Base-by-base conservation (phyloP, 2,329 filamentous ascomycete genomes). In the Trichothecium roseum region DNA sequence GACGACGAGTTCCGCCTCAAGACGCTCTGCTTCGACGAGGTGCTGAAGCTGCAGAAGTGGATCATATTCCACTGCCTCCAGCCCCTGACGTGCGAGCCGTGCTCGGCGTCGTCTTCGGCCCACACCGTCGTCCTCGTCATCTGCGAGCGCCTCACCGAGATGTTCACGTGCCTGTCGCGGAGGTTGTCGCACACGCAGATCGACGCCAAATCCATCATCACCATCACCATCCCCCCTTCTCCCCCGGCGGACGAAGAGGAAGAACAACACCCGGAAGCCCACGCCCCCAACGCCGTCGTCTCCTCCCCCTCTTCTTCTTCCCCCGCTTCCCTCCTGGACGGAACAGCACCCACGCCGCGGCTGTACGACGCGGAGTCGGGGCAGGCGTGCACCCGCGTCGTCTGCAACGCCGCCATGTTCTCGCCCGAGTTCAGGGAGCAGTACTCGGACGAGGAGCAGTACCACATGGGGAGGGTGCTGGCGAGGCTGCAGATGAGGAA, bases 41-140 rank as follows among this genome's bases (percentile, higher is more conserved):
- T 53, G 3, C 33, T 55, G 4, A 48, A 50, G 37, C 42, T 55
- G n/a, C 46, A 53, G 35, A 54, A 54, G 35, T 48, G 43, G 37
- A 36, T 55, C 22, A 35, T 53, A n/a, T 49, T 46, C 18, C 44
- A 55, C 26, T 53, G 51, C 37, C 42, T 43, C 30, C 43, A 43
- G 27, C 39, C 47, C 5, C 43, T 55, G 2, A 44, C 46, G 17
- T 55, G 52, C 37, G 13, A 35, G 1, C 34, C 30, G 1, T 55
- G 51, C 35, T 20, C 31, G 3, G 18, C 28, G 12, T 32, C 37
- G 2, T 32, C 37, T 12, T 37, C 34, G 4, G 40, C 44, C 10
- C 43, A 46, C 28, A 46, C 47, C 2, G 36, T 53, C n/a, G 38
- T 50, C 14, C 40, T 54, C 12, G 42, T 53, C 26, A 43, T 54